Evolutionary conservation across 2,329 filamentous ascomycete species (phyloP), one percentile per base, ranked within the genome.

Genomic region (Cordyceps cateniannulata): DNA sequence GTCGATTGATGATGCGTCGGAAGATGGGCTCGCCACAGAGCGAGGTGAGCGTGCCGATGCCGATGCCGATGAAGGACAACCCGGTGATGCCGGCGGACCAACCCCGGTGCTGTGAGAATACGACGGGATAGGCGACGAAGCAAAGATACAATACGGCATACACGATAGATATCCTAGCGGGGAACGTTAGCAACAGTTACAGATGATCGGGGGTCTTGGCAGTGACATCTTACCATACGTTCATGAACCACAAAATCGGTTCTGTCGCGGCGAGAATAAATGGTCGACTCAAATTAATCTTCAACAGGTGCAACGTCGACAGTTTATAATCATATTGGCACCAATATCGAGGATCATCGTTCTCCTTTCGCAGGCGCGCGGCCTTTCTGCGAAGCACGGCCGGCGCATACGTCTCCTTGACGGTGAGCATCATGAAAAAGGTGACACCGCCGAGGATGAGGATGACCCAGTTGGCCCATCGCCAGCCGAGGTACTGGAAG

Each of bases 41-140:
- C 25, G 80, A 78, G 2, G 86, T 83, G 47, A 87, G 85, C 16
- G 82, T 73, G 8, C 79, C 82, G 20, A 83, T 74, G 10, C 80
- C 85, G 22, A 86, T 78, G n/a, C 83, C 91, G 7, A 86, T 67
- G 71, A 93, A 96, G 1, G 89, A 83, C 1, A 96, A 82, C 0
- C 91, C 91, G 0, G 85, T 84, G n/a, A 87, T 71, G 0, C 88
- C 85, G 0, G 86, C 78, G 4, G 79, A 80, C 91, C 90, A 96
- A 64, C 89, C 89, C n/a, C 91, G 87, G 59, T 79, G 69, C 32
- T 86, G 77, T 40, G 79, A 78, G 73, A 92, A 93, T 62, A 93
- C 87, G 57, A 93, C 87, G 0, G 90, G 90, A 70, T 93, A 93
- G 22, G 89, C 89, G n/a, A 93, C 86, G 75, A 96, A 95, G 72